phyloP scores from a whole-genome alignment of 352 stramenopile genomes.

The Phytopythium boreale region DNA sequence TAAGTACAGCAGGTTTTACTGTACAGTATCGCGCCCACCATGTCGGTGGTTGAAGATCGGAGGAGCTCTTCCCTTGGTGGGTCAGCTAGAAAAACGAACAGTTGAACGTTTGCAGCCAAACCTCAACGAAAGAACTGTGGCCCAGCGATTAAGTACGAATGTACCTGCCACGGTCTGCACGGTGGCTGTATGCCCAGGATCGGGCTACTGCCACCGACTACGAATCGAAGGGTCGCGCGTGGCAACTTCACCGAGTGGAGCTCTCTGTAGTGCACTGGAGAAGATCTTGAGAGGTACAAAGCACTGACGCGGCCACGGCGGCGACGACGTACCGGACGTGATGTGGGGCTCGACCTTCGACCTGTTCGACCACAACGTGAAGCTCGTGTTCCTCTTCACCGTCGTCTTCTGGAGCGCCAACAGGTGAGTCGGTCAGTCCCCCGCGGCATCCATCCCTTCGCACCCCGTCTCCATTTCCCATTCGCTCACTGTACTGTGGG shows the following conservation, averaged over 20 bases:
- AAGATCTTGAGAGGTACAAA: not conserved
- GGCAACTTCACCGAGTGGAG: not conserved
- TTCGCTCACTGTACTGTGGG: conserved; percentile 4
- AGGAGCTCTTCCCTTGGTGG: too few relatives aligned
- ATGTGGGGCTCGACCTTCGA: conserved; percentile 13
- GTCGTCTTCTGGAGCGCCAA: conserved; percentile 55
- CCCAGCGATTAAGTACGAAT: not conserved
- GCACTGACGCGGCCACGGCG: too few relatives aligned
- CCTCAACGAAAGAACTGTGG: too few relatives aligned
- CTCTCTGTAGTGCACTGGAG: not conserved
- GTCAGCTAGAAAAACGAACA: not conserved
- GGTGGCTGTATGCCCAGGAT: not conserved
- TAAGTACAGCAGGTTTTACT: too few relatives aligned
- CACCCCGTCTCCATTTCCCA: not conserved
- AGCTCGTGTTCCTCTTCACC: conserved; percentile 72
- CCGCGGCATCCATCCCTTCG: not conserved
- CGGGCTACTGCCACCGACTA: not conserved
- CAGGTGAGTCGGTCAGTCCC: conserved; percentile 40
- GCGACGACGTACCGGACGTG: not conserved
- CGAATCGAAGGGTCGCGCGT: not conserved
- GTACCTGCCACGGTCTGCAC: not conserved
- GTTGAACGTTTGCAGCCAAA: too few relatives aligned
- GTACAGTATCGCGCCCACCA: too few relatives aligned
- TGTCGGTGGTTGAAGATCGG: not conserved
- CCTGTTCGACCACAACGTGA: conserved; percentile 63